Base-by-base conservation (phyloP, 2,329 filamentous ascomycete genomes). In the Alternaria incomplexa region DNA sequence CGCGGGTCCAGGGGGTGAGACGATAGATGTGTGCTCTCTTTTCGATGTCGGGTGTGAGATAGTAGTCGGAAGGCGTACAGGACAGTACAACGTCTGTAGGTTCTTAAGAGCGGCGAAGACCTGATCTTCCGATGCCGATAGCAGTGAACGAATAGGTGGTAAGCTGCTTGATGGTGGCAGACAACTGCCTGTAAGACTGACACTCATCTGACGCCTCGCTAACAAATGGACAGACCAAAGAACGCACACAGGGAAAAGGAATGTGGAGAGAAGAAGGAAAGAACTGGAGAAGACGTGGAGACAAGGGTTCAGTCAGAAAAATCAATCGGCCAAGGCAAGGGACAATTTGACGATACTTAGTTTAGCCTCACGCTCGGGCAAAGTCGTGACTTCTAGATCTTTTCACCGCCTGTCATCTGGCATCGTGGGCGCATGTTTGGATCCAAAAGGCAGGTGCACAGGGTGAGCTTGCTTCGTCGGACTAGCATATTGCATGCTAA, bases 121-220 rank as follows among this genome's bases (percentile, higher is more conserved):
- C 12, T 72, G 64, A 15, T 68, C 62, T 32, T 78, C 73, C 8
- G 70, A 67, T 22, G 69, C 60, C 12, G 63, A 53, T 5, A 62
- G 48, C 15, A 79, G 63, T 1, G 68, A 65, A 8, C 75, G 73
- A 3, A 77, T 60, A 8, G 74, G 71, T 46, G 71, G 73, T 13
- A 79, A 61, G 60, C 71, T 78, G 71, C 75, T 78, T 40, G 77
- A 75, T 30, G 77, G 77, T 53, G 75, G 70, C 68, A 74, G 68
- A 63, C 72, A 77, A 56, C 57, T 65, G 62, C 69, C 70, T 32
- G 66, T 51, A 36, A 68, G 36, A 54, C 43, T 66, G 61, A 63
- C 51, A 55, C 70, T 77, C 77, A 79, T 79, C 56, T 69, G 70
- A 62, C 43, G 30, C 23, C 56, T 54, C 60, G 55, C 60, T 48